Percentiles rank a stretch among this genome's conserved stretches.
Evolutionary conservation across 371 early-diverging fungal genomes (phyloP).

Genomic region (Mucor saturninus): DNA sequence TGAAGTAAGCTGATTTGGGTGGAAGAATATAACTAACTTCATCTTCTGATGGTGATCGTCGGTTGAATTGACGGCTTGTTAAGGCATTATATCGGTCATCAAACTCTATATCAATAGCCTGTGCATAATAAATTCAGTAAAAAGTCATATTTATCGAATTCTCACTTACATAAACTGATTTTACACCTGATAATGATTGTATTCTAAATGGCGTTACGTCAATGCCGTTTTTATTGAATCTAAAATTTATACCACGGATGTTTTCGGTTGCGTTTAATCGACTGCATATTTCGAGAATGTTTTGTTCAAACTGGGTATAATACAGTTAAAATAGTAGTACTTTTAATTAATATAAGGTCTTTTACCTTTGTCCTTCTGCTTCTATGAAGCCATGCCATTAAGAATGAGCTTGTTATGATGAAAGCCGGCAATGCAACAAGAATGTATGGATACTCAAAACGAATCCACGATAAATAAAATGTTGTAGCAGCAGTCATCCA

Average conservation of each 20-base stretch:
- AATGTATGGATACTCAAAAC: constrained; percentile 14
- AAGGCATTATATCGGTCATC: constrained; percentile 45
- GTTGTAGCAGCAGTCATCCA: constrained; percentile 32
- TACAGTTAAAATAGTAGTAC: not conserved
- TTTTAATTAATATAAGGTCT: not conserved
- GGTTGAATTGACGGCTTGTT: constrained; percentile 30
- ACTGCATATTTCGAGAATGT: constrained; percentile 42
- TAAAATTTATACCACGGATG: constrained; percentile 51
- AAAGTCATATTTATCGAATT: not conserved
- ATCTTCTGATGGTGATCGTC: constrained; percentile 20
- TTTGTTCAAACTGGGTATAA: constrained; percentile 43
- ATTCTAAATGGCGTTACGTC: constrained; percentile 18
- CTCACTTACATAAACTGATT: constrained; percentile 21
- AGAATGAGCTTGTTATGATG: constrained; percentile 25
- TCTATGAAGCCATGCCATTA: constrained; percentile 33
- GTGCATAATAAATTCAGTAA: constrained; percentile 2
- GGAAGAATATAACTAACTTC: constrained; percentile 9
- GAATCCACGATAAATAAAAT: constrained; percentile 30
- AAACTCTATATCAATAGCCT: constrained; percentile 42
- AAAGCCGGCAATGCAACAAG: constrained; percentile 30
- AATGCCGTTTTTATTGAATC: constrained; percentile 34
- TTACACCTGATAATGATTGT: constrained; percentile 12
- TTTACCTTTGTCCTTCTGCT: constrained; percentile 30
- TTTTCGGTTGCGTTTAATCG: constrained; percentile 55
- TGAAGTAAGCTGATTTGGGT: constrained; percentile 18